These are phyloP conservation scores for Wolfiporia cocos DNA, from an alignment of 1,284 basidiomycete species.

Conservation along the genomic window DNA sequence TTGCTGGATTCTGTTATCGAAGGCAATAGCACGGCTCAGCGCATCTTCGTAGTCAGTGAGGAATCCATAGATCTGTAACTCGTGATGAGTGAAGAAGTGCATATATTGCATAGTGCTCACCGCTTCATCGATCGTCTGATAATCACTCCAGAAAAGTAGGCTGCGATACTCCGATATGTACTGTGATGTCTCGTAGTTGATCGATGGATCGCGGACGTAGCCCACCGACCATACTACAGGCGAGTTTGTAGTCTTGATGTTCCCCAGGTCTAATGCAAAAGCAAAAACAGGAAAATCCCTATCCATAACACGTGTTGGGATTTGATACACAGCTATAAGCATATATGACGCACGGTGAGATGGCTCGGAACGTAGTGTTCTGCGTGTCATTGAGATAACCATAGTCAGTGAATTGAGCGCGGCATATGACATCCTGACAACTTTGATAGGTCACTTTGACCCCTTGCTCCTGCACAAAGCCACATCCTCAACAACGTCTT, in stretches of 20 bases:
- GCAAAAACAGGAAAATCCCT: constrained; percentile 16
- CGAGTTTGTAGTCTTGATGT: constrained; percentile 12
- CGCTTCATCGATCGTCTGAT: constrained; percentile 8
- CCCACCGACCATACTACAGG: constrained; percentile 21
- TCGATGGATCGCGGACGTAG: constrained; percentile 18
- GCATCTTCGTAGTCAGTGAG: constrained; percentile 20
- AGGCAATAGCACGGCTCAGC: constrained; percentile 12
- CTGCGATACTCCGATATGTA: constrained; percentile 18
- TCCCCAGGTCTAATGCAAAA: constrained; percentile 19
- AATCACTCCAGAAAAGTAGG: constrained; percentile 20
- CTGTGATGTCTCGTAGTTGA: constrained; percentile 14
- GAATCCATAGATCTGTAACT: constrained; percentile 10
- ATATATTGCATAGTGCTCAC: constrained; percentile 10
- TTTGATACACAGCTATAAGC: no score
- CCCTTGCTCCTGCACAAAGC: constrained; percentile 1
- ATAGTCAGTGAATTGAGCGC: constrained; percentile 9
- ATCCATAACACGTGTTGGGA: no score
- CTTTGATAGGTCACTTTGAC: constrained; percentile 14
- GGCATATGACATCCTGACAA: constrained; percentile 3
- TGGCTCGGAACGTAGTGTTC: constrained; percentile 9
- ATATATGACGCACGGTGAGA: no score
- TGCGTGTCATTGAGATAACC: constrained; percentile 10
- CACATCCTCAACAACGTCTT: background rate
- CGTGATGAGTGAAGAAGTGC: background rate
- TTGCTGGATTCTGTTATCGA: constrained; percentile 20